phyloP scores from a whole-genome alignment of 345 rosid species.

The Eucalyptus cloeziana region DNA sequence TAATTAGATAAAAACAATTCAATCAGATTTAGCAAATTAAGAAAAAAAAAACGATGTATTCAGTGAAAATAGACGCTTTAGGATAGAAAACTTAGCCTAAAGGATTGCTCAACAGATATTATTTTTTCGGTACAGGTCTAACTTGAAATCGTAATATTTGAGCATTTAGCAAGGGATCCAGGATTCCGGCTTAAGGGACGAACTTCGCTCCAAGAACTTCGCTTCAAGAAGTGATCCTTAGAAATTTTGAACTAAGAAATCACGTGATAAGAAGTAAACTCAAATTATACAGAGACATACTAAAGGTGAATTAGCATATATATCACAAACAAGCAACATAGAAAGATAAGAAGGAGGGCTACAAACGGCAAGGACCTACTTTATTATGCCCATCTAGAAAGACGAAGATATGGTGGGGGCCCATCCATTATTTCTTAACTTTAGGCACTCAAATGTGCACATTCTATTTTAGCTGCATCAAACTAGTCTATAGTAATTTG shows the following conservation, averaged over 20 bases:
- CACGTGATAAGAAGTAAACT: not conserved
- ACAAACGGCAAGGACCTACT: not conserved
- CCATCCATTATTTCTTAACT: not conserved
- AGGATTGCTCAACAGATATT: not conserved
- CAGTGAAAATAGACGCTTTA: not conserved
- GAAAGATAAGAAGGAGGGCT: not conserved
- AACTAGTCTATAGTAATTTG: not conserved
- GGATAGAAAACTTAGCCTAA: not conserved
- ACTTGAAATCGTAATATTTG: not conserved
- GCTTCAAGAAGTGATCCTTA: not conserved
- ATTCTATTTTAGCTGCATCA: not conserved
- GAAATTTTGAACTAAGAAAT: not conserved
- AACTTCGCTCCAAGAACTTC: not conserved
- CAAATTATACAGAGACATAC: not conserved
- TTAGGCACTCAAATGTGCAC: not conserved
- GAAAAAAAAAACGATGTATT: not conserved
- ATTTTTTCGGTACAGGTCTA: rapidly evolving
- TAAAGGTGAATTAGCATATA: not conserved
- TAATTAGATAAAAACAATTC: not conserved
- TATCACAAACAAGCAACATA: not conserved
- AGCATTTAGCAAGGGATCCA: not conserved
- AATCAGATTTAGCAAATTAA: not conserved
- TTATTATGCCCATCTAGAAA: not conserved
- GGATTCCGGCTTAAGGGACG: not conserved
- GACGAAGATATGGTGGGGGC: not conserved